Evolutionary conservation across 306 rosid species (phyloP).

Genomic region (Chamaecrista fasciculata): DNA sequence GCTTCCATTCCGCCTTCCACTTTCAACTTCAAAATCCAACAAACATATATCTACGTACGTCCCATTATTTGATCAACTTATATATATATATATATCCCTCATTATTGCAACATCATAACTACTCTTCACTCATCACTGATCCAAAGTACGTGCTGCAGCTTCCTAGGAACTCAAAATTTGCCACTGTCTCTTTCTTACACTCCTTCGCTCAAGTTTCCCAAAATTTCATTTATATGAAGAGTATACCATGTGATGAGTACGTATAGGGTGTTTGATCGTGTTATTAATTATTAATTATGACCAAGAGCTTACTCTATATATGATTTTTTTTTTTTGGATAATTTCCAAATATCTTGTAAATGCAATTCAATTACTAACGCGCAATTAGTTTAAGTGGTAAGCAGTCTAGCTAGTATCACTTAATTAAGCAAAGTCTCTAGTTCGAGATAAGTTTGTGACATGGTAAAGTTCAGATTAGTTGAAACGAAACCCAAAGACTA

Average conservation of each 20-base stretch:
- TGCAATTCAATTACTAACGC: no score
- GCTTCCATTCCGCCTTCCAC: constrained; percentile 35
- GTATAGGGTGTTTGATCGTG: no score
- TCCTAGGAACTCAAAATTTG: constrained; percentile 40
- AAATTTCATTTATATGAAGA: constrained; percentile 21
- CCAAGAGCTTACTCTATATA: no score
- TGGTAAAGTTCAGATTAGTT: no score
- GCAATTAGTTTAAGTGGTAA: no score
- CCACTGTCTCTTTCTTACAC: constrained; percentile 1
- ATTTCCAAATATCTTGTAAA: no score
- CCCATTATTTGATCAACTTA: constrained; percentile 33
- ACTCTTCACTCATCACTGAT: constrained; percentile 34
- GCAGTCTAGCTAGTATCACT: no score
- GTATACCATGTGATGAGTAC: neutral
- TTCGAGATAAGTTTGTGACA: no score
- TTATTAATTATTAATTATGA: no score
- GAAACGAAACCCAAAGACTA: no score
- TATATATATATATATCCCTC: neutral
- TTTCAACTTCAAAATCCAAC: constrained; percentile 49
- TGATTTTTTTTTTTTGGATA: no score
- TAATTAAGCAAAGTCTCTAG: no score
- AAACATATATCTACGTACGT: constrained; percentile 40
- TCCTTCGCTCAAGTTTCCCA: constrained; percentile 33
- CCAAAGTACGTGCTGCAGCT: constrained; percentile 19
- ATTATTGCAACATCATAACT: constrained; percentile 37